Base-by-base conservation (phyloP, 2,329 filamentous ascomycete genomes). In the Hirsutella rhossiliensis region DNA sequence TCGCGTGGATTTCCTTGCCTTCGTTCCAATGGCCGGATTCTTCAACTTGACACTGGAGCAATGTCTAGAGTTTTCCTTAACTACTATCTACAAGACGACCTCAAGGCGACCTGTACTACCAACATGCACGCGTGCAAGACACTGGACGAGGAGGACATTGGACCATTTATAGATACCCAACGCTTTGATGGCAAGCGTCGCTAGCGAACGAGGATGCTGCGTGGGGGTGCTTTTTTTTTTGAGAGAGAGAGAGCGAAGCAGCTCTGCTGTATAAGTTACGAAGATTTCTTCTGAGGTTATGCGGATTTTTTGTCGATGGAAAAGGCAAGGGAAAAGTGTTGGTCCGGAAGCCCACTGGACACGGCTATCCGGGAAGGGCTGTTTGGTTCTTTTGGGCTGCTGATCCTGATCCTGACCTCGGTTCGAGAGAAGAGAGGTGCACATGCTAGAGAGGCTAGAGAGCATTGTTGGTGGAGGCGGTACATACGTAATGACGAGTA, bases 81-180 rank as follows among this genome's bases (percentile, higher is more conserved):
- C 34, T 9, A 29, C 23, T 27, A 27, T 37, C n/a, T 19, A 34
- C 32, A 47, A 50, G 49, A 50, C 46, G 41, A 43, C 43, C 47
- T 29, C 18, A 41, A 45, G 49, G 49, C 49, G 44, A 50, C 49
- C 49, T 51, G 49, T 48, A 50, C 45, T 39, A 50, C 43, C 47
- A 50, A 37, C 43, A 46, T 29, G 40, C n/a, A n/a, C n/a, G n/a
- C n/a, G n/a, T n/a, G n/a, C n/a, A n/a, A 13, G 38, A 38, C 30
- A 8, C 7, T 20, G 27, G 28, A 23, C 17, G 27, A n/a, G 31
- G 30, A 17, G 38, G 27, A 17, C 38, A 23, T 54, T 60, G 54
- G 18, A 18, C 17, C 34, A 36, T 31, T 54, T 60, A 52, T 55
- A 61, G 61, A 63, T 63, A 63, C 61, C 61, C 61, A 57, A 50